Conservation (phyloP, 2,329 filamentous ascomycete genomes). For the Zasmidium angulare region DNA sequence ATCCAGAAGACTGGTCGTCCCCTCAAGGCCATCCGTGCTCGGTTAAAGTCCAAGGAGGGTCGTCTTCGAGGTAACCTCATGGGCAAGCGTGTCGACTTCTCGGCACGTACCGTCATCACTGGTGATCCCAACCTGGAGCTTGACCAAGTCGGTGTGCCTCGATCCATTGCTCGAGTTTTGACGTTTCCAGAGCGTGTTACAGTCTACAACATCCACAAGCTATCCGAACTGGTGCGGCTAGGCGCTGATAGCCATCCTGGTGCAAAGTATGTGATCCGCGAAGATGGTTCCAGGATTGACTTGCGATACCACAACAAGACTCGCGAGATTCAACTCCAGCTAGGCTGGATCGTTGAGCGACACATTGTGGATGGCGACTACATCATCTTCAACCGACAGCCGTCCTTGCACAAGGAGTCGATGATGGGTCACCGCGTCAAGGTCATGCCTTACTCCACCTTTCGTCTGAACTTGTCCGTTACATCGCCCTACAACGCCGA, state of each 20-base stretch:
- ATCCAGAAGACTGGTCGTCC: slow-evolving; percentile 96
- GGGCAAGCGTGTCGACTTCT: slow-evolving; percentile 99
- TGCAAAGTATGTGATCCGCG: slow-evolving; percentile 92
- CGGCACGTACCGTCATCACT: slow-evolving; percentile 98
- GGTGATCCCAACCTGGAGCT: slow-evolving; percentile 95
- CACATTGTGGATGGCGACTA: slow-evolving; percentile 95
- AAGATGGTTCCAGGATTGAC: slow-evolving; percentile 92
- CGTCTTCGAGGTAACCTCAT: slow-evolving; percentile 97
- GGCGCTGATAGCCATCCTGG: slow-evolving; percentile 94
- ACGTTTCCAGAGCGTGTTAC: slow-evolving; percentile 98
- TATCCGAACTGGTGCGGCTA: slow-evolving; percentile 86
- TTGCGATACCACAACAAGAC: slow-evolving; percentile 88
- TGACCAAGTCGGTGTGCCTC: slow-evolving; percentile 94
- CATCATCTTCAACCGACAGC: slow-evolving; percentile 99
- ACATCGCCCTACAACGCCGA: slow-evolving; percentile 99
- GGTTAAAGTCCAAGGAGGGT: slow-evolving; percentile 98
- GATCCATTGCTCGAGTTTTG: slow-evolving; percentile 85
- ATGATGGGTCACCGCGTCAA: slow-evolving; percentile 99
- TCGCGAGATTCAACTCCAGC: slow-evolving; percentile 81
- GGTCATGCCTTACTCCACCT: slow-evolving; percentile 99
- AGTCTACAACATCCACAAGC: slow-evolving; percentile 92
- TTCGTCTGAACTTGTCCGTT: slow-evolving; percentile 94
- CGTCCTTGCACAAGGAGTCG: slow-evolving; percentile 97
- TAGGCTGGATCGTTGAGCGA: slow-evolving; percentile 98
- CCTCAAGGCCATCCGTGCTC: slow-evolving; percentile 93